Base-by-base conservation (phyloP, 345 rosid species). In the Combretum micranthum region DNA sequence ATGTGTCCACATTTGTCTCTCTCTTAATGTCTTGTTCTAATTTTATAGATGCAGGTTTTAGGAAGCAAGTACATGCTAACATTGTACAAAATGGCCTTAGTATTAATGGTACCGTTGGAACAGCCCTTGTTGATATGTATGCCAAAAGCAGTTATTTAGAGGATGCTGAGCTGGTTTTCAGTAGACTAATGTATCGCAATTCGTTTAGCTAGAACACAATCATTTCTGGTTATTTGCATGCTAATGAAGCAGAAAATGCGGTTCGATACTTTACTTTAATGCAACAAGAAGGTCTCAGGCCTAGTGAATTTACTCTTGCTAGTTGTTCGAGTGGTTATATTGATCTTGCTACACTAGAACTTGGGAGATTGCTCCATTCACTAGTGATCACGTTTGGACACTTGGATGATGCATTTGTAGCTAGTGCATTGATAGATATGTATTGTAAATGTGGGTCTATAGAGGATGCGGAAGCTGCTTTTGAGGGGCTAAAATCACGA, bases 361-460 rank as follows among this genome's bases (percentile, higher is more conserved):
- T n/a, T n/a, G 66, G 66, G 43, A 45, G 43, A 25, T 51, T 42
- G 44, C 52, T 62, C 44, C 51, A 62, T 54, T 17, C 66, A 6
- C 15, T 54, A 52, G 44, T 37, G 26, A 22, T 53, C 13, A 62
- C 53, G 44, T 46, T 44, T 6, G 66, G 59, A 20, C 44, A 42
- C 12, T 9, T 16, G 14, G 22, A 20, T 42, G 60, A 63, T 43
- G 14, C 12, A 23, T 53, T 52, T 63, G 53, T 63, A 22, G 51
- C 43, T 16, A 48, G 59, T 63, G 59, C 60, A 20, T 52, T 63
- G 19, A 47, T 63, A 17, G 49, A 63, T 47, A 69, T 76, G 77
- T 69, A 76, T 48, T 70, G 69, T 18, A 76, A 76, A 47, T 76
- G 81, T 59, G 72, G 75, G 43, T 62, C 23, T 20, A 52, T 76